Evolutionary conservation across 345 rosid genomes (phyloP), one percentile per base, ranked within the genome.

Genomic region (Euclidium syriacum): DNA sequence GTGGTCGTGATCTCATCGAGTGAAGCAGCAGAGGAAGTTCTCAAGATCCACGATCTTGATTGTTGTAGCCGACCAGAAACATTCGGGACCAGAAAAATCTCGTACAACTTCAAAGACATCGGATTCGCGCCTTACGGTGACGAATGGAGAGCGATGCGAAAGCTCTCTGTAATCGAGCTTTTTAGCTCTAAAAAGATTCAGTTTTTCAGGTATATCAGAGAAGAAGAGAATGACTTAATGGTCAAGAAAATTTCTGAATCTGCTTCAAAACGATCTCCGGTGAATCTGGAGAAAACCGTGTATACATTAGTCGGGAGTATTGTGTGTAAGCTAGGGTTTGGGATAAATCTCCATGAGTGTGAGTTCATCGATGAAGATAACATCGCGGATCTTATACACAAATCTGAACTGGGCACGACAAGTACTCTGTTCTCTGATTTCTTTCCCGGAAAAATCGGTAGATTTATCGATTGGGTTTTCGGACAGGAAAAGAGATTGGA

Each of bases 51-150:
- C 4, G 80, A 76, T 29, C 55, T 52, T 1, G 56, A 56, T 1
- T 63, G 72, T 52, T 72, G 77, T 12, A 72, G 35, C 48, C 20
- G 68, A 50, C 77, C 75, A 24, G 33, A 38, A 17, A 48, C 65
- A 0, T 30, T 22, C 20, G 72, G 72, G 34, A 33, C 38, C 1
- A 32, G 52, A 36, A 67, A 1, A 16, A 17, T 64, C 47, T 22
- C 70, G 6, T 75, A 75, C 59, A 54, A 62, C 50, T 61, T 35
- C 6, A 52, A 54, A 5, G 79, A 72, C 52, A 30, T 71, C 6
- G 57, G 33, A 35, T 78, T 78, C 32, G 51, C 65, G 4, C 79
- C 77, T 7, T 72, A 72, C 15, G 66, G 75, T 36, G 66, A 71
- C 4, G 62, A 72, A 17, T 68, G 73, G 77, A 78, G 32, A 7